Evolutionary conservation across 192 early-diverging fungal genomes (phyloP), one percentile per base, ranked within the genome.

Genomic region (Umbelopsis vinacea): DNA sequence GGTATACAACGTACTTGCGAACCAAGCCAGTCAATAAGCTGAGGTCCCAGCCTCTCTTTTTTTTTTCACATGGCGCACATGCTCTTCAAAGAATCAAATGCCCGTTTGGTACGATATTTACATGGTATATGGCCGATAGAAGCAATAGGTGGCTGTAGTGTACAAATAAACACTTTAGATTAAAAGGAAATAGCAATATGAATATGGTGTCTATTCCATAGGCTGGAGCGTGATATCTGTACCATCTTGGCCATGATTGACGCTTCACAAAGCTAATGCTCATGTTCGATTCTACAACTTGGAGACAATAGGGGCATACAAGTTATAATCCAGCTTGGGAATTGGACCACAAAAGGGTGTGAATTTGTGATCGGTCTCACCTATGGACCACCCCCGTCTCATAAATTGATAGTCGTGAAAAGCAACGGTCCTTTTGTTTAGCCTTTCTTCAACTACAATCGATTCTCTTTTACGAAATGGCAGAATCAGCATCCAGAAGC

Each of bases 1-100:
- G 60, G 83, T 92, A 6, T 79, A 79, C 48, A 26, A 22, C 35
- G 50, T 9, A 45, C 54, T 79, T 33, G 73, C 11, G 11, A 37
- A 14, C 14, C 26, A 63, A 35, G 57, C 33, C 15, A 26, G 14
- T 37, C 29, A 60, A 35, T 63, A n/a, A 63, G 40, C 40, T 43
- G 40, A 0, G 11, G 40, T 43, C 40, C 40, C 2, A 50, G 17
- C 17, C 46, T 46, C 5, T 10, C 5, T 10, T 17, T 17, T 26
- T 29, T 33, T 33, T 63, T 37, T 63, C 57, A 63, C 57, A 33
- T 63, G 57, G 40, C 40, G 11, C 40, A 43, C 40, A 43, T 43
- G 40, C 40, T 43, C 40, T 43, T 29, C 29, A 43, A 11, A 11
- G 40, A 43, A 43, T 43, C 40, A 43, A 43, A 43, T 43, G 8